Conservation (phyloP, 768 basidiomycete genomes). For the Leccinum subgranulosum region DNA sequence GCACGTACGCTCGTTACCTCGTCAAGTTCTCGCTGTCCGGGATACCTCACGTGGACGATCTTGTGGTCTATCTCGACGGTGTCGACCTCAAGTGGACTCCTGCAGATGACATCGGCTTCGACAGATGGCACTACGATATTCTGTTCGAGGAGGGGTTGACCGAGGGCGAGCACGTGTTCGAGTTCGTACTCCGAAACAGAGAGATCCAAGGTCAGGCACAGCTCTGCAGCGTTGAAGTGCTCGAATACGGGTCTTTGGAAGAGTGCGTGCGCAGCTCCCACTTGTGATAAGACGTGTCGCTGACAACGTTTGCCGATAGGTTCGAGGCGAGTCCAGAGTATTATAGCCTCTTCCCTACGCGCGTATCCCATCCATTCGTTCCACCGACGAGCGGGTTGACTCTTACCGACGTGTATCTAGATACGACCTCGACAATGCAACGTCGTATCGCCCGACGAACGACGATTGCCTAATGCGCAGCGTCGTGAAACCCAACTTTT, state of each 20-base stretch:
- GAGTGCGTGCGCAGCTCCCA: slow-evolving; percentile 43
- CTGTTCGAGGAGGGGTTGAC: slow-evolving; percentile 37
- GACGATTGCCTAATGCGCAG: slow-evolving; percentile 81
- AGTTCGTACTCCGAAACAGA: slow-evolving; percentile 51
- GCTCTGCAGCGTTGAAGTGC: slow-evolving; percentile 70
- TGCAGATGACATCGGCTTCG: slow-evolving; percentile 53
- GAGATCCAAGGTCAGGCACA: slow-evolving; percentile 56
- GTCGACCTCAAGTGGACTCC: slow-evolving; percentile 53
- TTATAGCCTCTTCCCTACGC: slow-evolving; percentile 76
- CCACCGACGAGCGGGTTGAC: background rate
- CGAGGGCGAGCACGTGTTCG: slow-evolving; percentile 55
- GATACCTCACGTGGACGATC: slow-evolving; percentile 49
- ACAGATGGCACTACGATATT: slow-evolving; percentile 77
- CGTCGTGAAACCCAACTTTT: slow-evolving; percentile 68
- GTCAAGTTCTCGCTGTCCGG: slow-evolving; percentile 75
- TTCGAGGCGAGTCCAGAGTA: slow-evolving; percentile 57
- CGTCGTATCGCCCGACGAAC: slow-evolving; percentile 78
- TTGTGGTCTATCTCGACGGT: slow-evolving; percentile 61
- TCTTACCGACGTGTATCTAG: slow-evolving; percentile 30
- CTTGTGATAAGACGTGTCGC: background rate
- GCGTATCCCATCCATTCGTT: background rate
- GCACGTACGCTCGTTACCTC: slow-evolving; percentile 56
- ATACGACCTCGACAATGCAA: slow-evolving; percentile 54
- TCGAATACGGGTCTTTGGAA: slow-evolving; percentile 64
- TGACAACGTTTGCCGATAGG: slow-evolving; percentile 20